Evolutionary conservation across 306 rosid genomes (phyloP).

Genomic region (Sindora glabra): DNA sequence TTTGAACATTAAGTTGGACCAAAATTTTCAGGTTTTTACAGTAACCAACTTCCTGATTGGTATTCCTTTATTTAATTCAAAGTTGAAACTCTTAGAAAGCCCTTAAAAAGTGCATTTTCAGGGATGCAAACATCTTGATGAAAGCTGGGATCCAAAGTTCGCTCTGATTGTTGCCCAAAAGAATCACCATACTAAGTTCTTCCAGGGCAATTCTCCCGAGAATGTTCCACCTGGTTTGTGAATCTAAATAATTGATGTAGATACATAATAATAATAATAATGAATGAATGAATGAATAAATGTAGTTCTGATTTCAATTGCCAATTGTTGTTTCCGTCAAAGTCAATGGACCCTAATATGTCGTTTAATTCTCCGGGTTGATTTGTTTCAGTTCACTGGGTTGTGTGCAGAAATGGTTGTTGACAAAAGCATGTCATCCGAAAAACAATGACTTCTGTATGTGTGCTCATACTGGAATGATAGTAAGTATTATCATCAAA

Average conservation of each 20-base stretch:
- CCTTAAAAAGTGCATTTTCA: not conserved
- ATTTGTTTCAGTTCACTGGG: not conserved
- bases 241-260: not conserved
- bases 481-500: slow-evolving; percentile 19
- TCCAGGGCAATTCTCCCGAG: not conserved
- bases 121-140: slow-evolving; percentile 28
- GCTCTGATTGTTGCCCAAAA: slow-evolving; percentile 33
- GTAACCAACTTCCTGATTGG: not conserved
- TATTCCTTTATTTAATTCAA: not conserved
- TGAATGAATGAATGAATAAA: too few species aligned
- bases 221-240: slow-evolving; percentile 35
- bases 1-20: slow-evolving; percentile 18
- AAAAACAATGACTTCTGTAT: slow-evolving; percentile 30
- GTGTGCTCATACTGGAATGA: slow-evolving; percentile 34
- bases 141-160: slow-evolving; percentile 28
- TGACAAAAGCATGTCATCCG: slow-evolving; percentile 27
- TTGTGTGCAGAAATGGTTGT: slow-evolving; percentile 30
- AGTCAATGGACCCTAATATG: too few species aligned
- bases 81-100: not conserved
- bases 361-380: too few species aligned
- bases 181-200: slow-evolving; percentile 38
- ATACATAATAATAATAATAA: not conserved
- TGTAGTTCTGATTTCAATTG: too few species aligned
- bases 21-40: slow-evolving; percentile 24
- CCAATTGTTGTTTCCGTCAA: too few species aligned